Evolutionary conservation across 2,329 filamentous ascomycete species (phyloP).

Genomic region (Seiridium unicorne): DNA sequence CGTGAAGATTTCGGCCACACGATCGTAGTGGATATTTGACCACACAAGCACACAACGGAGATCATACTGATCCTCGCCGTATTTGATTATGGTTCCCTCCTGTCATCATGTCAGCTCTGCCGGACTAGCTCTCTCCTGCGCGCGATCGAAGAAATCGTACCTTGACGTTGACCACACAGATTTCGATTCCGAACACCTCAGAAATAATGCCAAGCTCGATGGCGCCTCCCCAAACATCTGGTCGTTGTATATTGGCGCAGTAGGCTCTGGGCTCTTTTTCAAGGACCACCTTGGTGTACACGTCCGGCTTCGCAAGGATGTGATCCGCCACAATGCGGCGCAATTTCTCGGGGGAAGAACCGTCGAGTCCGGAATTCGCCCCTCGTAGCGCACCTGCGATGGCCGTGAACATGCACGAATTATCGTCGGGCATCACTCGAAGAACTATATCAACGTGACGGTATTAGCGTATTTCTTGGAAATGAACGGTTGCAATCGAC

Average conservation of each 20-base stretch:
- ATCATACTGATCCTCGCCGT: slow-evolving; percentile 69
- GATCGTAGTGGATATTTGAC: slow-evolving; percentile 91
- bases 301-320: slow-evolving; percentile 70
- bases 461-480: not conserved
- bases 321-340: slow-evolving; percentile 75
- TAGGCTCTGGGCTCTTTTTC: slow-evolving; percentile 73
- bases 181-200: slow-evolving; percentile 81
- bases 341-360: slow-evolving; percentile 43
- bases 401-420: slow-evolving; percentile 90
- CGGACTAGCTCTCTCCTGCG: not conserved
- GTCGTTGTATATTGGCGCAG: slow-evolving; percentile 75
- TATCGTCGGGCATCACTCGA: slow-evolving; percentile 95
- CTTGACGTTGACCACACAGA: slow-evolving; percentile 79
- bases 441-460: slow-evolving; percentile 53
- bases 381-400: slow-evolving; percentile 77
- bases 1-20: slow-evolving; percentile 72
- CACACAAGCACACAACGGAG: slow-evolving; percentile 79
- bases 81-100: slow-evolving; percentile 46
- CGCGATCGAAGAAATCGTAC: not conserved
- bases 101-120: not conserved
- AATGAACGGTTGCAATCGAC: not conserved
- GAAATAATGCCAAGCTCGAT: slow-evolving; percentile 87
- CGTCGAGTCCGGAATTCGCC: slow-evolving; percentile 36
- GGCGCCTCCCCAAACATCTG: slow-evolving; percentile 84
- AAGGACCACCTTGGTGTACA: slow-evolving; percentile 75